Conservation (phyloP, 805 yeast genomes). For the Teunomyces aglyptinius region DNA sequence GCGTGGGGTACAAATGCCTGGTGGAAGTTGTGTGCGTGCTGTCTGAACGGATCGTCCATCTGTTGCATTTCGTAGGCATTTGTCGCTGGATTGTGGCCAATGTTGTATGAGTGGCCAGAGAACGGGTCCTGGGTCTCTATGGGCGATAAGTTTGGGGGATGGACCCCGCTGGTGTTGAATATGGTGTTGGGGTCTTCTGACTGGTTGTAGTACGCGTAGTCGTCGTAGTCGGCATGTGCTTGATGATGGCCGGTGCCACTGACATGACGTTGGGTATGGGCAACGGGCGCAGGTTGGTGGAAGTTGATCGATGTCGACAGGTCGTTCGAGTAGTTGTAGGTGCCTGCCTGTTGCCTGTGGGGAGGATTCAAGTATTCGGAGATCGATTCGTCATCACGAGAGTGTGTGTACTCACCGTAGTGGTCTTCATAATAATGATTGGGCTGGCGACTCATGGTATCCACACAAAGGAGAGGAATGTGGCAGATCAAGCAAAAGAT, state of each 20-base stretch:
- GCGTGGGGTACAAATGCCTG: conserved; percentile 45
- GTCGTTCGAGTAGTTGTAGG: conserved; percentile 15
- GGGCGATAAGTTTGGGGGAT: conserved; percentile 16
- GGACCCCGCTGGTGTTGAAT: conserved; percentile 22
- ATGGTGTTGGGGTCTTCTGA: conserved; percentile 24
- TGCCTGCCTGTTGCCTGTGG: conserved; percentile 16
- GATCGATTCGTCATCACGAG: conserved; percentile 12
- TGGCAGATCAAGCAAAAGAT: not conserved
- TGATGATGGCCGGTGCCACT: conserved; percentile 3
- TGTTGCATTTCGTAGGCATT: conserved; percentile 14
- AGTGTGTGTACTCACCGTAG: not conserved
- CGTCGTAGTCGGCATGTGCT: conserved; percentile 18
- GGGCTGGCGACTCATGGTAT: conserved; percentile 1
- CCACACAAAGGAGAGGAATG: not conserved
- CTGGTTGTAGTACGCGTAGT: conserved; percentile 21
- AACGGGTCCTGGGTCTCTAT: conserved; percentile 15
- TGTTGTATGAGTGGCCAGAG: conserved; percentile 6
- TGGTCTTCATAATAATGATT: conserved; percentile 1
- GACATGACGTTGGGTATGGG: conserved; percentile 10
- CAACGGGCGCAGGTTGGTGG: conserved; percentile 27
- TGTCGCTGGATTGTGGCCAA: conserved; percentile 9
- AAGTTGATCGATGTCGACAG: conserved; percentile 23
- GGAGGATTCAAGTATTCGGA: conserved; percentile 14
- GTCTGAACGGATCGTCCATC: conserved; percentile 2
- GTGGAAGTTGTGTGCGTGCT: conserved; percentile 10